Base-by-base conservation (phyloP, 306 rosid genomes). In the Quercus dentata region DNA sequence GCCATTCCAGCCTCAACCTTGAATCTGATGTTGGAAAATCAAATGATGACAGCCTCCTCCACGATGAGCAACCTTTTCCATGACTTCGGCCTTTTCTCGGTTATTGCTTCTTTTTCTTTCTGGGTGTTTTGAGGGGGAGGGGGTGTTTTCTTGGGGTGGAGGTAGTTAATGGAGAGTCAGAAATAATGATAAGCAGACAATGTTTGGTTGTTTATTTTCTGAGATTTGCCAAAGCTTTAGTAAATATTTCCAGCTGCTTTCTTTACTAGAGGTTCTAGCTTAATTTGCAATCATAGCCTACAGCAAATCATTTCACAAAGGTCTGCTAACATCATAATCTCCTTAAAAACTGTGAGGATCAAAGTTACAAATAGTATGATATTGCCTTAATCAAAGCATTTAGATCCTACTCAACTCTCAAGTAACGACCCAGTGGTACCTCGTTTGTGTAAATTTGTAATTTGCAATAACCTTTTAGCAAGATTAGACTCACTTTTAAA, bases 1-100 rank as follows among this genome's bases (percentile, higher is more conserved):
- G 81, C 87, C 85, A 6, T 84, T 80, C 49, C 88, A 85, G 75
- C 77, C 92, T 10, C 81, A 87, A 67, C 74, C 92, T 31, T 88
- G 90, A 88, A 58, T 55, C 73, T 12, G 83, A 46, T 41, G 69
- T 83, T 28, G 64, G 79, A 63, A 46, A 46, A 74, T 30, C 70
- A 18, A 31, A 19, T 5, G 27, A 18, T 33, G 71, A 67, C 52
- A 31, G 8, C 72, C 11, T 5, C 23, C 46, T 5, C 28, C 17
- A 9, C 15, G 5, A 67, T 67, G 72, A 10, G n/a, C 2, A 19
- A 67, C 27, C n/a, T 49, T 33, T 19, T 23, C n/a, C 51, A 19
- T 67, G 38, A 49, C 52, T 5, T 17, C 3, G 19, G 21, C 65
- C 17, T 23, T 11, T 21, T 62, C 15, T 13, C 1, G 1, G n/a